Evolutionary conservation across 2,329 filamentous ascomycete genomes (phyloP).

Genomic region (Diaporthe batatas): DNA sequence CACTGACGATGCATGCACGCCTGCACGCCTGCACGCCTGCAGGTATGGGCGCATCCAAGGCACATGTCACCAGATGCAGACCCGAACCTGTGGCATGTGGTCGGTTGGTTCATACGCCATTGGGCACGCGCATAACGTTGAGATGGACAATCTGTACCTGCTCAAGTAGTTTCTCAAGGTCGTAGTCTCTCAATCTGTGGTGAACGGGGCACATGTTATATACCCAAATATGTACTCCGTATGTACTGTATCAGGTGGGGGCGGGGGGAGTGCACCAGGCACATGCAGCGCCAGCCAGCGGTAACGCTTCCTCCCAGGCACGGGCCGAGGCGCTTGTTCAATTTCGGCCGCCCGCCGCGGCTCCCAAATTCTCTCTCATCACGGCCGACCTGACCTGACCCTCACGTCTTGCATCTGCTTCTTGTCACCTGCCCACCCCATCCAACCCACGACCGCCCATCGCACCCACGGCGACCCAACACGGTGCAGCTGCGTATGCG

Average conservation of each 20-base stretch:
- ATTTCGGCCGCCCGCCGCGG: background rate
- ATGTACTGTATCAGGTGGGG: too few relatives aligned
- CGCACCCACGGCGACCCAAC: too few relatives aligned
- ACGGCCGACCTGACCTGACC: background rate
- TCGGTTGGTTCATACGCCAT: constrained; percentile 12
- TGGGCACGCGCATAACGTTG: background rate
- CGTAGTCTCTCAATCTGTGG: too few relatives aligned
- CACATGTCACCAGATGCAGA: constrained; percentile 9
- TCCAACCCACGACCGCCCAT: background rate
- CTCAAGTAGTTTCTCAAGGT: too few relatives aligned
- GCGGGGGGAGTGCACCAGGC: too few relatives aligned
- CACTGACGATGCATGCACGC: background rate
- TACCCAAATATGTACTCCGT: too few relatives aligned
- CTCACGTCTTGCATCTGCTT: background rate
- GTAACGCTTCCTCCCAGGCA: constrained; percentile 1
- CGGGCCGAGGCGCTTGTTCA: constrained; percentile 26
- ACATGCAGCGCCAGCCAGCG: too few relatives aligned
- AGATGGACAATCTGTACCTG: too few relatives aligned
- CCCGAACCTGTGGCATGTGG: background rate
- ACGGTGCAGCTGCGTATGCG: background rate
- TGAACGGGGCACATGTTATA: too few relatives aligned
- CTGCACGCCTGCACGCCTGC: too few relatives aligned
- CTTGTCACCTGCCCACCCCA: background rate
- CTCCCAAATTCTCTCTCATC: constrained; percentile 1
- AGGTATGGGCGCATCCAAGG: background rate